A percentile compares a stretch with the other conserved stretches of the same genome.
Conservation (phyloP, 2,329 filamentous ascomycete genomes). For the Thelonectria blattea region DNA sequence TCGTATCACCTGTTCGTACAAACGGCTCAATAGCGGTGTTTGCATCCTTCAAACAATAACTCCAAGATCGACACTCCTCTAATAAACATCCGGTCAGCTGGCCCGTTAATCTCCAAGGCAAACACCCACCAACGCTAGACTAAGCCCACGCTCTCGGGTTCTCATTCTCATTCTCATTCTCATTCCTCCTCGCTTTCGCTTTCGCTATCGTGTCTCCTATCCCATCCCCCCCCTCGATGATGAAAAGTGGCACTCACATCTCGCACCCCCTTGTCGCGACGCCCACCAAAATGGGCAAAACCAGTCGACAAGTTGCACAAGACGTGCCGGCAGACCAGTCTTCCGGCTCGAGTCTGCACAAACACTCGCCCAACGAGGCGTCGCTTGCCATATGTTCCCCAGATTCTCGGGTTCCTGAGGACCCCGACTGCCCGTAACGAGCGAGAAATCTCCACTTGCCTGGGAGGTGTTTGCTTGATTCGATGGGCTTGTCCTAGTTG, state of each 20-base stretch:
- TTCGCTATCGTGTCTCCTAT: background rate
- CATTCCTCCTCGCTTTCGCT: background rate
- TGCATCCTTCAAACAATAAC: background rate
- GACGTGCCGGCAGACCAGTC: background rate
- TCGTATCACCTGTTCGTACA: background rate
- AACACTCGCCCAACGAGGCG: background rate
- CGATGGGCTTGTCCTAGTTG: background rate
- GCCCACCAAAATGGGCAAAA: too few species aligned
- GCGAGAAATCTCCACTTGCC: background rate
- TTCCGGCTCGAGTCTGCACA: slow-evolving; percentile 1
- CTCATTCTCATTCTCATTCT: background rate
- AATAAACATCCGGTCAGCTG: too few species aligned
- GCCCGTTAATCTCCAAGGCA: too few species aligned
- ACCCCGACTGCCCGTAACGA: slow-evolving; percentile 3
- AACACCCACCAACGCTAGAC: too few species aligned
- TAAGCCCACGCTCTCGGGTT: background rate
- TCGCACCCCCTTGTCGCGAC: background rate
- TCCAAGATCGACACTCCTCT: background rate
- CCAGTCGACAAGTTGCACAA: slow-evolving; percentile 7
- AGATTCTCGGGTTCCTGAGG: background rate
- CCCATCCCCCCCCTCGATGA: background rate
- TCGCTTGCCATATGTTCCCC: background rate
- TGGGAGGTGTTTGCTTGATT: background rate
- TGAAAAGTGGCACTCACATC: background rate
- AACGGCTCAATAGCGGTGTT: background rate